These are phyloP conservation scores for Solanum paucissectum DNA, from an alignment of 257 asterid genomes.

Conservation along the genomic window DNA sequence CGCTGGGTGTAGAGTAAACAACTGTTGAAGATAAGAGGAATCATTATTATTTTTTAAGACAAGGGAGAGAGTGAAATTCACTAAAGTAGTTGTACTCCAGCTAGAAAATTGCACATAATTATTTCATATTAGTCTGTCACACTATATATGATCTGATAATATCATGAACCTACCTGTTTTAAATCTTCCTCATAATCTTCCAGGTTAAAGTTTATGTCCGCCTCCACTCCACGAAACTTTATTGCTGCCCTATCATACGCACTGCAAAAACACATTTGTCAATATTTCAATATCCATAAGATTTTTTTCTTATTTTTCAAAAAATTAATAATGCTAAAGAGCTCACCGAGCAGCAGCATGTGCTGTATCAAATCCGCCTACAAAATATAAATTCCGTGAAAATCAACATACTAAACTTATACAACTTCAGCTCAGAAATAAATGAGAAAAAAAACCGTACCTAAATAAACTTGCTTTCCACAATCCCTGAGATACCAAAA, in stretches of 20 bases:
- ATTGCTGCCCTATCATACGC: slow-evolving; percentile 98
- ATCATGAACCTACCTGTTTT: slow-evolving; percentile 51
- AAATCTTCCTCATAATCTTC: slow-evolving; percentile 89
- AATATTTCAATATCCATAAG: neutral
- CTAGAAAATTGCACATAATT: neutral
- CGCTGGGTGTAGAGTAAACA: neutral
- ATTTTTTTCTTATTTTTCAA: neutral
- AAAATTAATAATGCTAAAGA: neutral
- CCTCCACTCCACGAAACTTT: slow-evolving; percentile 89
- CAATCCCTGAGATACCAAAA: slow-evolving; percentile 61
- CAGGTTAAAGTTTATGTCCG: slow-evolving; percentile 84
- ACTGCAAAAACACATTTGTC: slow-evolving; percentile 22
- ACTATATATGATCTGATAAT: neutral
- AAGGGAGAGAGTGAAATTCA: neutral
- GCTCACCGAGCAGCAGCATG: slow-evolving; percentile 95
- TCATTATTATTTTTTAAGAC: neutral
- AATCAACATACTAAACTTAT: neutral
- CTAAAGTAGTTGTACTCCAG: neutral
- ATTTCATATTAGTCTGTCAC: neutral
- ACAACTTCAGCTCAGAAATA: neutral
- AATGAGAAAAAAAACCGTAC: slow-evolving; percentile 13
- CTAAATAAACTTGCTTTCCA: slow-evolving; percentile 95
- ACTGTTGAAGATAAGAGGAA: neutral
- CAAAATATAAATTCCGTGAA: neutral
- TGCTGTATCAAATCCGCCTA: slow-evolving; percentile 95